Evolutionary conservation across 164 flowering plant species (phyloP).

Genomic region (Piper longum): DNA sequence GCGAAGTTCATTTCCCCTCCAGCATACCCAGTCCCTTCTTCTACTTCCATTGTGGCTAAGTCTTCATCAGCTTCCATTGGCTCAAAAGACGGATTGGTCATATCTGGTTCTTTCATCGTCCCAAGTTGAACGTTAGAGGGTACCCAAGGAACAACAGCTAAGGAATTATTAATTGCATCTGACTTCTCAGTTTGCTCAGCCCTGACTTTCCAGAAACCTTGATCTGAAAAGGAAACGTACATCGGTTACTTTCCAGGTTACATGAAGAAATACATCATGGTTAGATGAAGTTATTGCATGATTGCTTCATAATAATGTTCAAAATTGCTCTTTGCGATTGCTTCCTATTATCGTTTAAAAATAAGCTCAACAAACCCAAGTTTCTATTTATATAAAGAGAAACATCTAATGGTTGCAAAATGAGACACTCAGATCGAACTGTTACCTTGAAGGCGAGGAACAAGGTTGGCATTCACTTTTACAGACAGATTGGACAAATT

Average conservation of each 20-base stretch:
- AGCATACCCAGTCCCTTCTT: conserved; percentile 9
- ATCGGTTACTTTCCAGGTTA: background rate
- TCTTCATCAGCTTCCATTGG: conserved; percentile 41
- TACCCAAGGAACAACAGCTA: conserved; percentile 65
- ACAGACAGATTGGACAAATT: conserved; percentile 16
- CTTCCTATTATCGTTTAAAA: no score
- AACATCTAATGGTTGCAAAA: no score
- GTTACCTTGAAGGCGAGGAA: conserved; percentile 43
- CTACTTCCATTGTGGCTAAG: conserved; percentile 42
- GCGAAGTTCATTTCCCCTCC: background rate
- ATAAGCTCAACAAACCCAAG: no score
- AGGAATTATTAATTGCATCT: conserved; percentile 4
- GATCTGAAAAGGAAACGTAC: conserved; percentile 12
- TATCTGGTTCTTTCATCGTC: background rate
- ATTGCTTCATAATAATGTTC: no score
- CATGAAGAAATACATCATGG: no score
- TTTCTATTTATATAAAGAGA: no score
- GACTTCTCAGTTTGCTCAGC: conserved; percentile 13
- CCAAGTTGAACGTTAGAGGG: conserved; percentile 17
- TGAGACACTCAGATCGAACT: no score
- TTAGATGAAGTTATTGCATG: no score
- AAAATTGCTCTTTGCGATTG: no score
- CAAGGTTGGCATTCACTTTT: conserved; percentile 27
- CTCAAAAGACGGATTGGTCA: conserved; percentile 12
- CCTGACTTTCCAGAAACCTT: conserved; percentile 13